Base-by-base conservation (phyloP, 352 stramenopile genomes). In the Globisporangium carolinianum region DNA sequence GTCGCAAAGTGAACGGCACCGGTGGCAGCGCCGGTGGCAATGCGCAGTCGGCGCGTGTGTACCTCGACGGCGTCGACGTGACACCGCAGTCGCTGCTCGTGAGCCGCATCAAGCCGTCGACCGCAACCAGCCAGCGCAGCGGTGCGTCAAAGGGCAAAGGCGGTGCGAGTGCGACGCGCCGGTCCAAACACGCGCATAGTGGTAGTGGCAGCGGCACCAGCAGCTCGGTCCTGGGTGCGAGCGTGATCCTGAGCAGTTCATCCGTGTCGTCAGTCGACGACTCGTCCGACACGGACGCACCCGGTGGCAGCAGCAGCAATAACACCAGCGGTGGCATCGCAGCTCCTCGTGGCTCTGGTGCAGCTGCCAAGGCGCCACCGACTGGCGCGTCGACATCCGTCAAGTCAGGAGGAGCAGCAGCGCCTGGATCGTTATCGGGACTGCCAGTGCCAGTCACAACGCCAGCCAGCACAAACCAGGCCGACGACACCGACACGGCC, bases 71-170 rank as follows among this genome's bases (percentile, higher is more conserved):
- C 5, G 62, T 66, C 4, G 80, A 92, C 35, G 83, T 90, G 36
- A 92, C 82, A 3, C 24, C 83, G 24, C 83, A 92, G 60, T 92
- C 83, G 37, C 66, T 92, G 36, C 68, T 92, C 0, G 65, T 86
- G 57, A 89, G 77, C 53, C 75, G 77, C 37, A 87, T 88, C 62
- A 89, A 90, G 53, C 71, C 79, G 1, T 73, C 75, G 36, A 73
- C 72, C 6, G 65, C 72, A 5, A 57, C 66, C 6, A 58, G 69
- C 6, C 68, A 71, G 41, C 58, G 61, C 15, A 42, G 58, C 14
- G 15, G 47, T 36, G 48, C 10, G 5, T 60, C 59, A 17, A 67
- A 53, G 11, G 53, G 68, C 15, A 77, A 75, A 51, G 53, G 63
- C 0, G 55, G 62, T 0, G 60, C 63, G 39, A 72, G 52, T 5